Evolutionary conservation across 306 rosid genomes (phyloP), one percentile per base, ranked within the genome.

Genomic region (Cajanus cajan): DNA sequence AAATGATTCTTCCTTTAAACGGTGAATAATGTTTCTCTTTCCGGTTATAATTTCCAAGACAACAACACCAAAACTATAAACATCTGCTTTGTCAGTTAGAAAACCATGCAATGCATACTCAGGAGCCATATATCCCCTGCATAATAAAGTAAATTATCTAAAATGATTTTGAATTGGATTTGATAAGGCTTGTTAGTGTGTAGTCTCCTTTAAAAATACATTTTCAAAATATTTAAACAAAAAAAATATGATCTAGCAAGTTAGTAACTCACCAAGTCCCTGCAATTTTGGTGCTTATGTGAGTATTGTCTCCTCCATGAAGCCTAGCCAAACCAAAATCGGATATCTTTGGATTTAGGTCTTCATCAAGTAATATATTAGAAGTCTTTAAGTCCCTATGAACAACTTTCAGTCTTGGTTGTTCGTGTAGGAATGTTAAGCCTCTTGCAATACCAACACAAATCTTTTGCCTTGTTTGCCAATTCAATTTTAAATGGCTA

Each of bases 11-110:
- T 76, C 85, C 14, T 47, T 74, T 41, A 82, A 10, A 31, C 50
- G 45, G 11, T 73, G 28, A 57, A 25, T 82, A 14, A 86, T 86
- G 83, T 89, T 89, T 77, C 80, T 78, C 65, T 74, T 86, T 28
- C 92, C 92, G 55, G 86, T 82, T 5, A 87, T 68, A 22, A 87
- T 85, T 74, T 93, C 94, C 65, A 88, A 73, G 2, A 72, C 79
- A 9, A 90, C 88, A 24, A 93, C 68, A 25, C 96, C 96, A 31
- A 86, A 90, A 65, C 96, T 93, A 47, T 90, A 90, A 2, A 90
- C 91, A 80, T 93, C 94, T 55, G 94, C 94, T 80, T 93, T 93
- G 18, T 92, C 87, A 0, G 93, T 92, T 34, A 92, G 72, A 80
- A 90, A 86, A 68, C 95, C 95, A 6, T 88, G 82, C 93, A 89